Conservation (phyloP, 2,329 filamentous ascomycete genomes). For the Aspergillus sp. region DNA sequence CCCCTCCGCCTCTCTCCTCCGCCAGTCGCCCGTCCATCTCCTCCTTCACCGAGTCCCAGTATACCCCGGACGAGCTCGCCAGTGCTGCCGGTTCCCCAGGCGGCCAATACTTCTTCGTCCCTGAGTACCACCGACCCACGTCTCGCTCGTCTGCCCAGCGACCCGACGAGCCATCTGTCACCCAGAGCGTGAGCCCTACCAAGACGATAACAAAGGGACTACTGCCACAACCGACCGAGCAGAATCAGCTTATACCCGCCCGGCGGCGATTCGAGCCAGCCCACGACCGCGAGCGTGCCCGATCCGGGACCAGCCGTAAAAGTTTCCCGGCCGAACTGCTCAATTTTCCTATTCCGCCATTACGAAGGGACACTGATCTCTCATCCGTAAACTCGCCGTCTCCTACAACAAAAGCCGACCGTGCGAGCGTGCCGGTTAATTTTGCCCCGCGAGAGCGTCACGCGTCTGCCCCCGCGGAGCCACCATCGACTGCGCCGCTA, state of each 20-base stretch:
- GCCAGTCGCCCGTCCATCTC: constrained; percentile 24
- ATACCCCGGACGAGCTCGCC: constrained; percentile 11
- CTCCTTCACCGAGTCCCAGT: constrained; percentile 15
- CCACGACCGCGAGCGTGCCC: constrained; percentile 14
- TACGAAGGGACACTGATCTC: constrained; percentile 16
- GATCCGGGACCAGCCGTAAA: constrained; percentile 12
- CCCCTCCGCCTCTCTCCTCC: constrained; percentile 17
- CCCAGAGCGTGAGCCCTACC: constrained; percentile 1
- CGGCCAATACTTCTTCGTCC: constrained; percentile 10
- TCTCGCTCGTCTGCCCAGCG: constrained; percentile 1
- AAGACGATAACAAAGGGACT: background rate
- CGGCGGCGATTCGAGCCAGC: background rate
- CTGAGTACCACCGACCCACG: constrained; percentile 2
- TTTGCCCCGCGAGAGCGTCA: constrained; percentile 15
- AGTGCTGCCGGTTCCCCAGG: constrained; percentile 5
- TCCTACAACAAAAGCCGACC: constrained; percentile 1
- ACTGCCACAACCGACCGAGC: background rate
- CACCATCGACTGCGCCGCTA: constrained; percentile 26
- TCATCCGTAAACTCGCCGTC: constrained; percentile 20
- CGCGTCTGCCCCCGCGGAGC: constrained; percentile 16
- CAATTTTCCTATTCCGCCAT: constrained; percentile 25
- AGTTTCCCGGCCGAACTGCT: constrained; percentile 19
- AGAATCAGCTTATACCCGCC: background rate
- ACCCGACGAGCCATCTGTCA: constrained; percentile 2
- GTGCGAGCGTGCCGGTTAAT: constrained; percentile 20